Evolutionary conservation across 257 asterid species (phyloP).

Genomic region (Knoxia roxburghii): DNA sequence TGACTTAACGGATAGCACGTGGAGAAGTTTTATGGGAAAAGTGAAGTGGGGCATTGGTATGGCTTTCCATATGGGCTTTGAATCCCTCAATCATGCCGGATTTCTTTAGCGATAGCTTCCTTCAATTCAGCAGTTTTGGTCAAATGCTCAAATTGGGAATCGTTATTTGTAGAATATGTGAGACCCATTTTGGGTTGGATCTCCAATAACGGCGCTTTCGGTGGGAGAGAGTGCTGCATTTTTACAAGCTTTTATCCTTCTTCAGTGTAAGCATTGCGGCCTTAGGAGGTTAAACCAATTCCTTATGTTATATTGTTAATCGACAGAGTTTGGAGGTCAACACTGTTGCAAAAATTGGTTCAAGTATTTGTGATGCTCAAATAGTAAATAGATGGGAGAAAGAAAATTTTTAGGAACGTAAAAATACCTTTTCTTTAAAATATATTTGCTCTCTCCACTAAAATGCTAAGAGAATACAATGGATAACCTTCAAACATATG

Average conservation of each 20-base stretch:
- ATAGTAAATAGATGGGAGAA: too few species aligned
- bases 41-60: constrained; percentile 9
- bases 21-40: background rate
- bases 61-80: constrained; percentile 13
- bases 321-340: too few species aligned
- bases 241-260: constrained; percentile 3
- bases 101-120: background rate
- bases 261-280: background rate
- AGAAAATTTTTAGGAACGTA: too few species aligned
- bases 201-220: constrained; percentile 12
- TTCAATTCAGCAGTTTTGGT: background rate
- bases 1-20: background rate
- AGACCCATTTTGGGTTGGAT: background rate
- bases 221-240: background rate
- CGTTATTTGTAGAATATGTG: background rate
- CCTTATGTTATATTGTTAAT: too few species aligned
- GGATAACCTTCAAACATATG: too few species aligned
- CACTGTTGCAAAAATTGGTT: too few species aligned
- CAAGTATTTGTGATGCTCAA: too few species aligned
- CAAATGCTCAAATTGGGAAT: too few species aligned
- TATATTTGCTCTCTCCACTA: too few species aligned
- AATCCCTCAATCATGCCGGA: background rate
- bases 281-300: background rate
- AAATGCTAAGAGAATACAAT: too few species aligned
- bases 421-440: too few species aligned